Evolutionary conservation across 805 yeast species (phyloP).

Genomic region (Pichia cephalocereana): DNA sequence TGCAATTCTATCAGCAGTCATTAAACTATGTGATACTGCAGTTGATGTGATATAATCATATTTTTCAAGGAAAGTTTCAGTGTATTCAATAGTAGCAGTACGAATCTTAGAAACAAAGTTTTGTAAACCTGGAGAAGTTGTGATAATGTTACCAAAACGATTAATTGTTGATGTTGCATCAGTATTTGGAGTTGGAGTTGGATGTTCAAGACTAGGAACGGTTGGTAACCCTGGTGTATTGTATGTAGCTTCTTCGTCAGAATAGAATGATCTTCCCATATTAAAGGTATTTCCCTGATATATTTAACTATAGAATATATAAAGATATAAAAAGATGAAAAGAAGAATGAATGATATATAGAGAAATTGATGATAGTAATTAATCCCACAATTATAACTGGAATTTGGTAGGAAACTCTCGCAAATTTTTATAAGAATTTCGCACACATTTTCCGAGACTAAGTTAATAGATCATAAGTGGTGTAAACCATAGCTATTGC

Average conservation of each 20-base stretch:
- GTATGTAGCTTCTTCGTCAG: conserved; percentile 40
- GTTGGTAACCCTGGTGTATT: conserved; percentile 41
- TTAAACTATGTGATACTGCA: conserved; percentile 32
- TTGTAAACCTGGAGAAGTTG: conserved; percentile 41
- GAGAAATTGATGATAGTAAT: too few relatives aligned
- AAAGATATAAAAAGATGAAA: too few relatives aligned
- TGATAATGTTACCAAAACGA: conserved; percentile 44
- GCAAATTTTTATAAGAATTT: too few relatives aligned
- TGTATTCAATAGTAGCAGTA: conserved; percentile 29
- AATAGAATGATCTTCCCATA: conserved; percentile 36
- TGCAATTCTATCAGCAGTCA: conserved; percentile 25
- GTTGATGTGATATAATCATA: conserved; percentile 38
- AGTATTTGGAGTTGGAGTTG: not conserved
- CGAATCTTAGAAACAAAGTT: conserved; percentile 32
- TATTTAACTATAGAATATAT: too few relatives aligned
- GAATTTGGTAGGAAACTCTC: too few relatives aligned
- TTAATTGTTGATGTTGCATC: conserved; percentile 21
- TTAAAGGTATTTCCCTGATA: too few relatives aligned
- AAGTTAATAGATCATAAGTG: conserved; percentile 23
- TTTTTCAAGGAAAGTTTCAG: conserved; percentile 34
- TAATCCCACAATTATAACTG: too few relatives aligned
- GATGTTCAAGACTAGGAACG: not conserved
- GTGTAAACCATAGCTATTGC: conserved; percentile 57
- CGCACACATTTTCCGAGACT: too few relatives aligned
- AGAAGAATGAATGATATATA: too few relatives aligned